Evolutionary conservation across 1,284 basidiomycete genomes (phyloP), one percentile per base, ranked within the genome.

Genomic region (Puccinia novopanici): DNA sequence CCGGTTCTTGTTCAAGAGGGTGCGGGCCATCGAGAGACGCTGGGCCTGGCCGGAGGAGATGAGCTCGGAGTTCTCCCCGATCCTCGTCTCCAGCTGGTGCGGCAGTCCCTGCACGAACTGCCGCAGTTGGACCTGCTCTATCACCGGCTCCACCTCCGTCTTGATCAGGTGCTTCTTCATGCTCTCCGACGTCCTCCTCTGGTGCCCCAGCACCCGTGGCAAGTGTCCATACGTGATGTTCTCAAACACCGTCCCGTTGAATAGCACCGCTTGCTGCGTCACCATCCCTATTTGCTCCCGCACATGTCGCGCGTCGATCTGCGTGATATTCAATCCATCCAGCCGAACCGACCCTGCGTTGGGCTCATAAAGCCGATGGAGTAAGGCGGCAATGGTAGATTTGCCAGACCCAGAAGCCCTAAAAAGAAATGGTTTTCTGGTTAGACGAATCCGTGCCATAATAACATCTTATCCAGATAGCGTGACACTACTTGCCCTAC

Each of bases 331-430:
- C 82, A 87, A 86, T 0, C 86, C 86, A 61, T 90, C 91, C 52
- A 93, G 86, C 19, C 87, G 86, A 82, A 97, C 90, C 1, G 84
- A 84, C 0, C 95, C 95, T 0, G 86, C 84, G 2, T 85, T 85
- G 0, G 94, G 93, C 83, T 94, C 91, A 87, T 96, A 97, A 27
- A 97, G 87, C 0, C 94, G 88, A 85, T 97, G 93, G 2, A 97
- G 87, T 3, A 98, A 88, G 0, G 91, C 88, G 0, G 92, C 91
- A 82, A 95, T 88, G 1, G 94, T 96, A 24, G 92, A 93, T 87
- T 96, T 96, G 73, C 94, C 94, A 22, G 90, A 92, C 0, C 94
- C 94, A 0, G 93, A 95, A 0, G 92, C 87, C 12, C 94, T 84
- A 45, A 52, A 34, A 52, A 52, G 0, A 17, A 48, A 17, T 67